Conservation (phyloP, 495 filamentous ascomycete genomes). For the Trichoderma gamsii region DNA sequence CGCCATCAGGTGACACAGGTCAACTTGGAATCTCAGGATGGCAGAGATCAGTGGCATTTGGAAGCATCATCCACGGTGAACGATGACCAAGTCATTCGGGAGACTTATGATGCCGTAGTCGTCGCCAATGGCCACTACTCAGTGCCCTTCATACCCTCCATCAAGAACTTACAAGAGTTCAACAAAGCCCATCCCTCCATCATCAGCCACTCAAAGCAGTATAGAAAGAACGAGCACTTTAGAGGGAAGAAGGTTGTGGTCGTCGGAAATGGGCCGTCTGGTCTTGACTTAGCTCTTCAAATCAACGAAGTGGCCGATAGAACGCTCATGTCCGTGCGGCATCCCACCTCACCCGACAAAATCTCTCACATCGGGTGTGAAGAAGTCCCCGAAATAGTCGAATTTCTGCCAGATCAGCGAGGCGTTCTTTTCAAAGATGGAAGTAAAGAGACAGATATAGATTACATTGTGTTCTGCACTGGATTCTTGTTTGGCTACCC, state of each 20-base stretch:
- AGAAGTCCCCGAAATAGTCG: slow-evolving; percentile 37
- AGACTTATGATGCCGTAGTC: slow-evolving; percentile 70
- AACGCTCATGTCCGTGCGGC: slow-evolving; percentile 39
- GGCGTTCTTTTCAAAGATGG: slow-evolving; percentile 36
- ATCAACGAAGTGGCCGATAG: slow-evolving; percentile 47
- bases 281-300: slow-evolving; percentile 72
- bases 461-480: slow-evolving; percentile 66
- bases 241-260: slow-evolving; percentile 52
- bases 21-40: slow-evolving; percentile 23
- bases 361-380: slow-evolving; percentile 29
- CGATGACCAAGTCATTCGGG: slow-evolving; percentile 31
- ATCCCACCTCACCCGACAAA: slow-evolving; percentile 26
- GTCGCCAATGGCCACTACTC: slow-evolving; percentile 80
- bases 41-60: slow-evolving; percentile 44
- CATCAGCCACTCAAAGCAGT: slow-evolving; percentile 79
- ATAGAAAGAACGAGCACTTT: slow-evolving; percentile 56
- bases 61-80: slow-evolving; percentile 42
- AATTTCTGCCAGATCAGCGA: slow-evolving; percentile 32
- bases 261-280: slow-evolving; percentile 73
- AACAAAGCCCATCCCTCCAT: slow-evolving; percentile 52
- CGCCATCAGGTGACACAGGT: slow-evolving; percentile 37
- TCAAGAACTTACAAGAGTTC: slow-evolving; percentile 37
- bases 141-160: slow-evolving; percentile 62
- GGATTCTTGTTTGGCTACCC: slow-evolving; percentile 69
- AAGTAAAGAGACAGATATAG: slow-evolving; percentile 51